Evolutionary conservation across 139 green algal genomes (phyloP), one percentile per base, ranked within the genome.

Genomic region (Microglena sp.): DNA sequence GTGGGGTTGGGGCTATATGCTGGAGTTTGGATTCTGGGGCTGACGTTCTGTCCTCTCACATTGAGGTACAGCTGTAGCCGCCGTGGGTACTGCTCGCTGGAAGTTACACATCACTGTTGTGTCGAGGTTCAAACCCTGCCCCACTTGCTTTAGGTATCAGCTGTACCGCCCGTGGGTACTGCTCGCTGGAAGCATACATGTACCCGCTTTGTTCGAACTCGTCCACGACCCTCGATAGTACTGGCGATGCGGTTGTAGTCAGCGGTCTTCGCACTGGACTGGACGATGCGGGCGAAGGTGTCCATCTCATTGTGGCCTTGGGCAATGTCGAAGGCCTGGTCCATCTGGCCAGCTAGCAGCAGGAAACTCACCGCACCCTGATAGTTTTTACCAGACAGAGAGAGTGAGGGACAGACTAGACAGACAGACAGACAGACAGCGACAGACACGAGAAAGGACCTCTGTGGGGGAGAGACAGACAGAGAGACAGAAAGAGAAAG

Each of bases 301-400:
- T 92, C 85, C 81, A 92, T 86, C 33, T 77, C 55, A 50, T 82
- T 73, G 67, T 87, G 76, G 1, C 59, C 62, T 70, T 79, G 66
- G 27, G 86, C 86, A n/a, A 87, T 56, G 59, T 89, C 78, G 71
- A 88, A 87, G 2, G 86, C 86, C 66, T 90, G 82, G 62, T 89
- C 80, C 53, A 79, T 68, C 62, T 84, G 69, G 15, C 68, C 62
- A 26, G 82, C 75, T 36, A 90, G 43, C 26, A 88, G 68, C 54
- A 90, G 74, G 72, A 90, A 90, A 70, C 90, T 82, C 30, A 90
- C 76, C 0, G 77, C 77, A 2, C 71, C 71, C 62, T 74, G 55
- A 6, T 60, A 64, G 56, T 64, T n/a, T n/a, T n/a, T n/a, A n/a
- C n/a, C n/a, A n/a, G n/a, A n/a, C n/a, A n/a, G n/a, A n/a, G n/a